phyloP scores from a whole-genome alignment of 1,284 basidiomycete genomes.

The Moesziomyces antarcticus region DNA sequence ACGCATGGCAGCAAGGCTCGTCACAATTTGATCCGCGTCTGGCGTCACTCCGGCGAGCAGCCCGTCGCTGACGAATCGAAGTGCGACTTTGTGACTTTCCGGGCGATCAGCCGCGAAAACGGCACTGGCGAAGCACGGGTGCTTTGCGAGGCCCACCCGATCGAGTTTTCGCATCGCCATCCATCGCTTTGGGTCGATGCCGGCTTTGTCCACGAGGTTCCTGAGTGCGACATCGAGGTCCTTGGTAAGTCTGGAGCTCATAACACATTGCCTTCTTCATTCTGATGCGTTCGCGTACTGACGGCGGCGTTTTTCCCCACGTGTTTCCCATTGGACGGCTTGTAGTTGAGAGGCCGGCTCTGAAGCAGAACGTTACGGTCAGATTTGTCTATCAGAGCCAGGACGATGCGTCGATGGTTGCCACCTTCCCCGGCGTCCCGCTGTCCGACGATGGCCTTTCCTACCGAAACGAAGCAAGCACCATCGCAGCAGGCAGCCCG shows the following conservation, averaged over 20 bases:
- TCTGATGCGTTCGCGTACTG: not conserved
- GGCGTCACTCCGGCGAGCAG: not conserved
- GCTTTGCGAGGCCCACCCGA: not conserved
- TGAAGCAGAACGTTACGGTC: not conserved
- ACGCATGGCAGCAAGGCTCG: not conserved
- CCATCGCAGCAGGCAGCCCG: constrained; percentile 1
- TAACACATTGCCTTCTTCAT: not conserved
- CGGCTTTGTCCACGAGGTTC: constrained; percentile 2
- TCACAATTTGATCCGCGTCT: not conserved
- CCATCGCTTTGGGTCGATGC: constrained; percentile 14
- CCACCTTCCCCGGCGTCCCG: constrained; percentile 8
- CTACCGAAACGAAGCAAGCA: not conserved
- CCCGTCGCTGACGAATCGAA: not conserved
- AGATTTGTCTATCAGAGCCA: constrained; percentile 3
- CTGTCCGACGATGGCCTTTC: not conserved
- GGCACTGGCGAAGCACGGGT: not conserved
- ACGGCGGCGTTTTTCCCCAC: not conserved
- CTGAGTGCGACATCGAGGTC: constrained; percentile 8
- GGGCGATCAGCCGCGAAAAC: not conserved
- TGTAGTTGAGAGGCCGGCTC: constrained; percentile 7
- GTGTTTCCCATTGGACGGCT: not conserved
- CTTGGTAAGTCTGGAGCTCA: not conserved
- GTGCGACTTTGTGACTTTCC: not conserved
- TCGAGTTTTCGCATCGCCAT: not conserved
- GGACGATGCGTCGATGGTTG: too few species aligned